Evolutionary conservation across 306 rosid genomes (phyloP), one percentile per base, ranked within the genome.

Genomic region (Styphnolobium japonicum): DNA sequence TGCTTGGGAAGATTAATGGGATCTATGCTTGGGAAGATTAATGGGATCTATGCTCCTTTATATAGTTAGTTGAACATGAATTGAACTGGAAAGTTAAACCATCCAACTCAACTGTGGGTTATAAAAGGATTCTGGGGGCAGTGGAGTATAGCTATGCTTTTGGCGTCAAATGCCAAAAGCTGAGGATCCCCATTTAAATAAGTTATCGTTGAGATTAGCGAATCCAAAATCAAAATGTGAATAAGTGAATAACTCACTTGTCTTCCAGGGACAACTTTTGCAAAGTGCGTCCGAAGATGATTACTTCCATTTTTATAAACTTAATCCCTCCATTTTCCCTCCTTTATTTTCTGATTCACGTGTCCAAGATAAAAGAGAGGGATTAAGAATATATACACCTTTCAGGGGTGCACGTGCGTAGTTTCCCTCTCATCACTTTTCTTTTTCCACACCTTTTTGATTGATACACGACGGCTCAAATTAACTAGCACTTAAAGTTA

Each of bases 171-270:
- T 2, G 29, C 79, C 42, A 49, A 75, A 57, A 67, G 48, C 18
- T 16, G 4, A 21, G 53, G 52, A 65, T 61, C 58, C 58, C 45
- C 19, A 22, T 21, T 81, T 66, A 75, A 75, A 46, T 76, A 82
- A 31, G 22, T 76, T 82, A 82, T 82, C 81, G 25, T 67, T n/a
- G 10, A 27, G 36, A 82, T 76, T 75, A 40, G 73, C 60, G 81
- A 76, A 82, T 81, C 78, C 64, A 58, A 58, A 58, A 75, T 67
- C 81, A 33, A 8, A 6, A 15, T 34, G 34, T 71, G 5, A 7
- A 2, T n/a, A n/a, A n/a, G n/a, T 56, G 4, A 27, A 57, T 19
- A 37, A 37, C 14, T 71, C 39, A 25, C 45, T 71, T 51, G 48
- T 71, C 39, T 67, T 48, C 57, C 34, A 19, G 12, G 0, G 0